Conservation (phyloP, 768 basidiomycete genomes). For the Leccinum broughii region DNA sequence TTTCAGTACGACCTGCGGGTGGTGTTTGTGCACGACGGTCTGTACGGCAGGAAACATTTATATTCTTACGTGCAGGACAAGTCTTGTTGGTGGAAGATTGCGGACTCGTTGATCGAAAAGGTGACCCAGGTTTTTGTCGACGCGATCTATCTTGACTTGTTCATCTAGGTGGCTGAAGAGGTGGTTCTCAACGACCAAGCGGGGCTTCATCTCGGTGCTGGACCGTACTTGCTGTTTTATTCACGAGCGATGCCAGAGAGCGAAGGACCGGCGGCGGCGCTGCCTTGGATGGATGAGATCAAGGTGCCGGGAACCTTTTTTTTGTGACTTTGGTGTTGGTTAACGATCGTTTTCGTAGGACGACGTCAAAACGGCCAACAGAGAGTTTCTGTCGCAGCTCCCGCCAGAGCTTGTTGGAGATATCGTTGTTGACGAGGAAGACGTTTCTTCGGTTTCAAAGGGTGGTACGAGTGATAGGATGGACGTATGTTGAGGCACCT, state of each 20-base stretch:
- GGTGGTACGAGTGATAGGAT: constrained; percentile 9
- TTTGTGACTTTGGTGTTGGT: not conserved
- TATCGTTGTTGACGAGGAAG: constrained; percentile 20
- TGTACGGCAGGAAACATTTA: no score
- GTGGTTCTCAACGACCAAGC: constrained; percentile 64
- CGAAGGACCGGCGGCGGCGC: constrained; percentile 8
- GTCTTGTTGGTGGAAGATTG: constrained; percentile 78
- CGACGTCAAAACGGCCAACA: constrained; percentile 39
- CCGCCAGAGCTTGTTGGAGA: constrained; percentile 32
- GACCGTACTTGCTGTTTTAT: constrained; percentile 80
- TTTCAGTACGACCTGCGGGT: no score
- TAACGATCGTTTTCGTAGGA: constrained; percentile 18
- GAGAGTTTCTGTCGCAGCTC: constrained; percentile 36
- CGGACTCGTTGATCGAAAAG: constrained; percentile 68
- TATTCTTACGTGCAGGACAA: no score
- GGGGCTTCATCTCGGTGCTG: constrained; percentile 74
- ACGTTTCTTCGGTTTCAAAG: not conserved
- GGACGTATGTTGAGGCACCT: constrained; percentile 18
- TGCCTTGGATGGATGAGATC: constrained; percentile 34
- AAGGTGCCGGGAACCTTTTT: constrained; percentile 17
- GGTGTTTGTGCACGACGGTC: no score
- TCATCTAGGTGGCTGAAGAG: constrained; percentile 64
- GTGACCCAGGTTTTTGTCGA: constrained; percentile 31
- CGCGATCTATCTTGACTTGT: not conserved
- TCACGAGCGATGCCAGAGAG: constrained; percentile 36